phyloP scores from a whole-genome alignment of 1,139 yeast genomes.

The Blastobotrys elegans region DNA sequence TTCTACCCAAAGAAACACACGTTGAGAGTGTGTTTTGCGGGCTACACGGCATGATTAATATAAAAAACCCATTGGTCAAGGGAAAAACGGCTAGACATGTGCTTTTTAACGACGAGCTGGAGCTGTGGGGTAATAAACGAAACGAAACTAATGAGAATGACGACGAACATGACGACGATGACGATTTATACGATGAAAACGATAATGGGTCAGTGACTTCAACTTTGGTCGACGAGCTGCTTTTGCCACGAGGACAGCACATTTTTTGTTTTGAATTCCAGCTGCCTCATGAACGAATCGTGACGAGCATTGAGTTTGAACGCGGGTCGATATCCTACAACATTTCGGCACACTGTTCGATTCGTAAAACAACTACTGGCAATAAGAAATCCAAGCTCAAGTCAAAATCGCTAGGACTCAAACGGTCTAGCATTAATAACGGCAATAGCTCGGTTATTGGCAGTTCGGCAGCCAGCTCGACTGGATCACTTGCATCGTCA shows the following conservation, averaged over 20 bases:
- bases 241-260: constrained; percentile 62
- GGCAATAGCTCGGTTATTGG: too few relatives aligned
- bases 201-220: neutral
- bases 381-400: neutral
- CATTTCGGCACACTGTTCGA: constrained; percentile 42
- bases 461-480: too few relatives aligned
- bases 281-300: constrained; percentile 65
- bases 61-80: constrained; percentile 42
- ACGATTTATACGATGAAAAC: neutral
- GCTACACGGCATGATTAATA: constrained; percentile 29
- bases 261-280: constrained; percentile 79
- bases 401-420: neutral
- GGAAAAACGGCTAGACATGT: constrained; percentile 34
- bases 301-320: constrained; percentile 76
- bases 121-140: constrained; percentile 52
- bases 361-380: neutral
- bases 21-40: constrained; percentile 27
- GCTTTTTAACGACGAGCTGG: constrained; percentile 60
- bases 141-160: constrained; percentile 23
- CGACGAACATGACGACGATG: constrained; percentile 1
- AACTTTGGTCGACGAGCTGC: constrained; percentile 9
- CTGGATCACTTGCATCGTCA: too few relatives aligned
- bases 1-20: constrained; percentile 26
- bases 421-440: neutral
- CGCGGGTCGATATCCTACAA: constrained; percentile 74